A percentile compares a stretch with the other conserved stretches of the same genome.
Evolutionary conservation across 208 protist genomes (phyloP).

Genomic region (Leptomonas pyrrhocoris): DNA sequence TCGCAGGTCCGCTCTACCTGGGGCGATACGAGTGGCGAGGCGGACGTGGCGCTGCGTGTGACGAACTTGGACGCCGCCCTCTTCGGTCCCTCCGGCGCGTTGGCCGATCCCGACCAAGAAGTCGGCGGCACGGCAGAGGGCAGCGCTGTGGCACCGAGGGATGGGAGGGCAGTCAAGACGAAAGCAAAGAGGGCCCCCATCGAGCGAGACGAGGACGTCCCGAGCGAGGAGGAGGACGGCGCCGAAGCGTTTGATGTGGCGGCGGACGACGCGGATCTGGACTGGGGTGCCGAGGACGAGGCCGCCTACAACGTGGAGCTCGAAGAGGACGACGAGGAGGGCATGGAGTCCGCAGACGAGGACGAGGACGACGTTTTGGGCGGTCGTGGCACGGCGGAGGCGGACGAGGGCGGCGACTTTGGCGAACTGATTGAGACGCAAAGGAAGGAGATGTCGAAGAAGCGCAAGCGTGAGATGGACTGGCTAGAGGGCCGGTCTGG

Average conservation of each 20-base stretch:
- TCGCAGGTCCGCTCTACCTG: conserved; percentile 84
- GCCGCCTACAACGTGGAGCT: conserved; percentile 52
- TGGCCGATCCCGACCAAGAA: conserved; percentile 31
- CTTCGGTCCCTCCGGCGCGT: conserved; percentile 76
- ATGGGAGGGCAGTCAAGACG: background rate
- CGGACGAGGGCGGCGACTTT: conserved; percentile 83
- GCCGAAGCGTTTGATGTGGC: conserved; percentile 48
- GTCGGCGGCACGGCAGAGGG: background rate
- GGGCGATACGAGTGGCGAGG: conserved; percentile 83
- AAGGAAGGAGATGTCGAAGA: conserved; percentile 64
- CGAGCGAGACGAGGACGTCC: conserved; percentile 38
- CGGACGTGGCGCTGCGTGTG: conserved; percentile 74
- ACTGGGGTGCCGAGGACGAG: conserved; percentile 80
- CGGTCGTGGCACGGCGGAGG: conserved; percentile 23
- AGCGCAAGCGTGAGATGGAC: conserved; percentile 66
- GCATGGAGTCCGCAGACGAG: conserved; percentile 27
- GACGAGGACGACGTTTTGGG: conserved; percentile 51
- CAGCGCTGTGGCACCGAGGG: background rate
- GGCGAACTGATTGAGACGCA: conserved; percentile 75
- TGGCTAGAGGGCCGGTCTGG: conserved; percentile 68
- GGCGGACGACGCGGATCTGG: conserved; percentile 58
- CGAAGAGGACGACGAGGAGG: conserved; percentile 37
- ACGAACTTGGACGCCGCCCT: conserved; percentile 70
- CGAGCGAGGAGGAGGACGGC: conserved; percentile 30
- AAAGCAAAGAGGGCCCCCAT: conserved; percentile 9